Evolutionary conservation across 2,329 filamentous ascomycete genomes (phyloP).

Genomic region (Fusarium metavorans): DNA sequence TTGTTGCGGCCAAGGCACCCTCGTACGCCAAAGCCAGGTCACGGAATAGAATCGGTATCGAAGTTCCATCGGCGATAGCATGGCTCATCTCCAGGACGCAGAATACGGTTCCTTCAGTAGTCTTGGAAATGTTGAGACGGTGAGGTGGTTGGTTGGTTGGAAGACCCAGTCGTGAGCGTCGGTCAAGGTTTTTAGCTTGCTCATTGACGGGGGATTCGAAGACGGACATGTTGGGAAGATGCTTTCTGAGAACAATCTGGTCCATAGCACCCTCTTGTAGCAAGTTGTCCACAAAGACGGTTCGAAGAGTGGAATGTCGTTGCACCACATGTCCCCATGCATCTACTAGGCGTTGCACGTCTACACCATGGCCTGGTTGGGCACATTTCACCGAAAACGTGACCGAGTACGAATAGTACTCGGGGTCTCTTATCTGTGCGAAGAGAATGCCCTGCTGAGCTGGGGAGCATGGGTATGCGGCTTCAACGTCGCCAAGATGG

Average conservation of each 20-base stretch:
- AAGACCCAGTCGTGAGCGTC: neutral
- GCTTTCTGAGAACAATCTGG: constrained; percentile 36
- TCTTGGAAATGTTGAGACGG: constrained; percentile 24
- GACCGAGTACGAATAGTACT: constrained; percentile 38
- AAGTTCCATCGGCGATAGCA: constrained; percentile 35
- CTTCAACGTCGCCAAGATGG: constrained; percentile 10
- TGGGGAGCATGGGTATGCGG: constrained; percentile 35
- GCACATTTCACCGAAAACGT: constrained; percentile 12
- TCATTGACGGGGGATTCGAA: constrained; percentile 4
- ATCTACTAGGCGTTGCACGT: constrained; percentile 11
- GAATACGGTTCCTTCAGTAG: neutral
- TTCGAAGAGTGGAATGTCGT: constrained; percentile 41
- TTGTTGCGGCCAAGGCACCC: neutral
- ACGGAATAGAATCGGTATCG: constrained; percentile 32
- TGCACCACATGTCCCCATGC: constrained; percentile 37
- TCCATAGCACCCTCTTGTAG: constrained; percentile 17
- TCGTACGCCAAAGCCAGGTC: constrained; percentile 33
- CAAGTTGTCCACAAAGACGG: constrained; percentile 29
- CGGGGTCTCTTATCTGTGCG: constrained; percentile 29
- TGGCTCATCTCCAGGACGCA: constrained; percentile 40
- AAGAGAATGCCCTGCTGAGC: constrained; percentile 41
- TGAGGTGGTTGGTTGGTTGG: constrained; percentile 18
- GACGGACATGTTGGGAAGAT: neutral
- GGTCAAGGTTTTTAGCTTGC: neutral
- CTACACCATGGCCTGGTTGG: neutral